These are phyloP conservation scores for Daedaleopsis nitida DNA, from an alignment of 768 basidiomycete genomes.

Conservation along the genomic window DNA sequence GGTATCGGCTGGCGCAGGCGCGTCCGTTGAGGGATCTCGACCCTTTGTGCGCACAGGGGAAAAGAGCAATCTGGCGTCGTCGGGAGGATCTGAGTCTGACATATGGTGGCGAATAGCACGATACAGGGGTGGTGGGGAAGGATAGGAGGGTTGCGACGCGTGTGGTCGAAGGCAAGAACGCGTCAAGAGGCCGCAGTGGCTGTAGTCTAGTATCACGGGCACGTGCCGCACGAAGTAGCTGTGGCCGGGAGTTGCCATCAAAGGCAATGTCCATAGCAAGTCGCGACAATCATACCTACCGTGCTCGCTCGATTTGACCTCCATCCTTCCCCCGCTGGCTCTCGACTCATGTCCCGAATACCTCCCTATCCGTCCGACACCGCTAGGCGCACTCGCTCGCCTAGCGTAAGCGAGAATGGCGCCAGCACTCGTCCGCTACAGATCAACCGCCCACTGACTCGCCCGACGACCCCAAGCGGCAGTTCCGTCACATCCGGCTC, in stretches of 20 bases:
- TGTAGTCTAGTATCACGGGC: background rate
- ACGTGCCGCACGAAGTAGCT: background rate
- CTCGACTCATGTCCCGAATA: conserved; percentile 22
- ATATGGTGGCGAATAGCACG: background rate
- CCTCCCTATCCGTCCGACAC: conserved; percentile 16
- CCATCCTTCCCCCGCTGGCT: background rate
- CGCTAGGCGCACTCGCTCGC: conserved; percentile 52
- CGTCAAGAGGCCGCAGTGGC: background rate
- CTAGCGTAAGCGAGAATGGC: conserved; percentile 34
- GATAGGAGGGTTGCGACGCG: conserved; percentile 5
- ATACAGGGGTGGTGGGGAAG: background rate
- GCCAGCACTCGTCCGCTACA: conserved; percentile 55
- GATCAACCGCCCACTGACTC: conserved; percentile 55
- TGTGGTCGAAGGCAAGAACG: conserved; percentile 2
- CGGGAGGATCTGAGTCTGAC: conserved; percentile 6
- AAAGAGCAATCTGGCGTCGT: conserved; percentile 2
- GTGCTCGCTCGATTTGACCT: background rate
- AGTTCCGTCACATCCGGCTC: conserved; percentile 37
- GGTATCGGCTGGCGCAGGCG: conserved; percentile 3
- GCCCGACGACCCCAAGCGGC: conserved; percentile 54
- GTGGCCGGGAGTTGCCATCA: conserved; percentile 4
- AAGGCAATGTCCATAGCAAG: conserved; percentile 12
- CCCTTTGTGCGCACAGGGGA: background rate
- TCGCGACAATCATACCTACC: conserved; percentile 14
- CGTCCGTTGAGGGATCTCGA: conserved; percentile 11